Conservation (phyloP, 1,139 yeast species). For the Zygosaccharomyces sapae region DNA sequence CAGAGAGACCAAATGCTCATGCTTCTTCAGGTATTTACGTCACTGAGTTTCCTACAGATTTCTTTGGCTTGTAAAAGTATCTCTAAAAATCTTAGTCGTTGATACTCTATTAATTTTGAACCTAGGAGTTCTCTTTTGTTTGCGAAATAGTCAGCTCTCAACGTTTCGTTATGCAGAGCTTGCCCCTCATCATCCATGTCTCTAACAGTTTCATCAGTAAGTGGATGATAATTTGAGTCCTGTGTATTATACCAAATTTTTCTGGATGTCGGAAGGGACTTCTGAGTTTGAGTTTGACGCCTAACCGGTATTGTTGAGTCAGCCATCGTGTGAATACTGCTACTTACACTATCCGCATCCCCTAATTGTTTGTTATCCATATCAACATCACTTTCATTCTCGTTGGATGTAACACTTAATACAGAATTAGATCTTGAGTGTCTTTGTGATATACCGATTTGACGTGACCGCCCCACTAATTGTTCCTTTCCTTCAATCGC, state of each 20-base stretch:
- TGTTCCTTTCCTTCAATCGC: not conserved
- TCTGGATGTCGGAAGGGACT: constrained; percentile 1
- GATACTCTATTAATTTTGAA: constrained; percentile 27
- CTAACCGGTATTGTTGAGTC: constrained; percentile 12
- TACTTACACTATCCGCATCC: constrained; percentile 25
- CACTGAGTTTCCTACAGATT: constrained; percentile 12
- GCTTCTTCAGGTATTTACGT: constrained; percentile 11
- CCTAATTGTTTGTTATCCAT: constrained; percentile 22
- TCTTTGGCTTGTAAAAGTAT: constrained; percentile 22
- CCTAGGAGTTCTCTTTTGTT: constrained; percentile 20
- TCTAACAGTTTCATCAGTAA: constrained; percentile 4
- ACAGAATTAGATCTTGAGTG: constrained; percentile 19
- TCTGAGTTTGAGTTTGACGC: constrained; percentile 7
- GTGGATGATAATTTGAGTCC: constrained; percentile 8
- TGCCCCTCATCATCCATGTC: constrained; percentile 10
- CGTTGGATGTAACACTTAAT: constrained; percentile 18
- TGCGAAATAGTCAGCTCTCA: constrained; percentile 19
- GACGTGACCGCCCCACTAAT: constrained; percentile 6
- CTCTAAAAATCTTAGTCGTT: constrained; percentile 24
- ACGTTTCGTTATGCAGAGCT: constrained; percentile 16
- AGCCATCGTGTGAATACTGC: constrained; percentile 22
- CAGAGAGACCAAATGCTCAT: constrained; percentile 4
- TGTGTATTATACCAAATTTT: constrained; percentile 10
- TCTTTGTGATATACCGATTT: constrained; percentile 6
- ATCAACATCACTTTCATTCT: constrained; percentile 30